Base-by-base conservation (phyloP, 352 stramenopile species). In the Bremia lactucae region DNA sequence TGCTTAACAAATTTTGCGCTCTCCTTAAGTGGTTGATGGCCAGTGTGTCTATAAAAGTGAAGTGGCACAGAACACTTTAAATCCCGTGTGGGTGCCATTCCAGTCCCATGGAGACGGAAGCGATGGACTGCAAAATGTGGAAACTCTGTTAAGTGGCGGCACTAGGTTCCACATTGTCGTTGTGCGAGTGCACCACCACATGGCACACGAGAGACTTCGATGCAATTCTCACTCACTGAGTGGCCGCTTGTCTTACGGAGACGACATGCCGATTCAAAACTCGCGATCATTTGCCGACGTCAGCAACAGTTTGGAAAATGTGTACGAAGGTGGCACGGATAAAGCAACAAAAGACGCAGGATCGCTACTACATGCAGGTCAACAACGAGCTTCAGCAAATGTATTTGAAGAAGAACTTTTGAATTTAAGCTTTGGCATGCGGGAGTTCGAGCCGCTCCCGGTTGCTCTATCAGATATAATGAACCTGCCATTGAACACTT, bases 41-140 rank as follows among this genome's bases (percentile, higher is more conserved):
- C 71, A 68, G 10, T 60, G 81, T 16, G 56, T 86, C 31, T 89
- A 89, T 36, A 65, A 80, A 49, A 89, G 76, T 36, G 76, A 89
- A 49, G 62, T 84, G 26, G 73, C 62, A 42, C 61, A 59, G 25
- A 68, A 62, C 38, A 89, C 76, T 28, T 58, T 89, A 13, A 89
- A 89, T 49, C 76, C 76, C 8, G 73, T 89, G 49, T 89, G 76
- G 76, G 66, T 89, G 49, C 76, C 76, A 6, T 87, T 89, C 46
- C 59, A 85, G 52, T 68, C 63, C 6, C 61, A 79, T 18, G 53
- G 59, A 35, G 46, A 67, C 41, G 48, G 36, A 16, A 49, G 40
- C 28, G 57, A 68, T 21, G 52, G 53, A 26, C 20, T 65, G 4
- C 29, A 50, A 11, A 54, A 49, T 31, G 46, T 70, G 9, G 53